Percentiles rank a stretch among this genome's conserved stretches.
Conservation (phyloP, 1,139 yeast genomes). For the Magnusiomyces tetraspermus region DNA sequence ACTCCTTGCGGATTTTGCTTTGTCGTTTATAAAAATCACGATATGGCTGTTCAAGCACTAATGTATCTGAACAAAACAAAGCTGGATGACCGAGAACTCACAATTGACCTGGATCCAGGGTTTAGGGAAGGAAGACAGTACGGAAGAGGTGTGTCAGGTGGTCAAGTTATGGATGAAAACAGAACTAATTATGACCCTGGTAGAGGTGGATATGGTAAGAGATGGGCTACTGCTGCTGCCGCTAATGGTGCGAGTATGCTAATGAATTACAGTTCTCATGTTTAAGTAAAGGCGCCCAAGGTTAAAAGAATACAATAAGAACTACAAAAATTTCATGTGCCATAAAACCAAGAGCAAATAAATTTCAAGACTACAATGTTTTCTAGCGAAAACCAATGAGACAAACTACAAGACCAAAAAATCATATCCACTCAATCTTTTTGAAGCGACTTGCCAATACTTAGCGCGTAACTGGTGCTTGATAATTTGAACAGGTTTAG, state of each 20-base stretch:
- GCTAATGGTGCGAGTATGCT: conserved; percentile 1
- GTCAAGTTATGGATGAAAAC: conserved; percentile 61
- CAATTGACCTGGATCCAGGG: conserved; percentile 90
- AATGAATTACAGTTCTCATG: neutral
- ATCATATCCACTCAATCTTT: neutral
- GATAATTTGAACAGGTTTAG: too few species aligned
- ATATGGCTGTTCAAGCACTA: conserved; percentile 70
- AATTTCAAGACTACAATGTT: neutral
- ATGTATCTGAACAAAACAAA: conserved; percentile 72
- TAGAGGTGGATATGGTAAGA: conserved; percentile 43
- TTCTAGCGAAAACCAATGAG: too few species aligned
- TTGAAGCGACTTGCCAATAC: too few species aligned
- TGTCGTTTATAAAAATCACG: conserved; percentile 58
- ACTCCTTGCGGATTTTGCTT: conserved; percentile 97
- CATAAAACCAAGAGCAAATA: neutral
- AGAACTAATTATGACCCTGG: conserved; percentile 49
- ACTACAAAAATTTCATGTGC: neutral
- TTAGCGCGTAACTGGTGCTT: too few species aligned
- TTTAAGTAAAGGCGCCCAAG: neutral
- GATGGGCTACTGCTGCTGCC: neutral
- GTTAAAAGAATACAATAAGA: neutral
- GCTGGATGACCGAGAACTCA: conserved; percentile 68
- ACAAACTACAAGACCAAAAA: neutral
- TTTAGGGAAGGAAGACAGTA: conserved; percentile 89
- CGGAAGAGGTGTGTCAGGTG: conserved; percentile 87